Evolutionary conservation across 2,329 filamentous ascomycete genomes (phyloP), one percentile per base, ranked within the genome.

Genomic region (Onygena corvina): DNA sequence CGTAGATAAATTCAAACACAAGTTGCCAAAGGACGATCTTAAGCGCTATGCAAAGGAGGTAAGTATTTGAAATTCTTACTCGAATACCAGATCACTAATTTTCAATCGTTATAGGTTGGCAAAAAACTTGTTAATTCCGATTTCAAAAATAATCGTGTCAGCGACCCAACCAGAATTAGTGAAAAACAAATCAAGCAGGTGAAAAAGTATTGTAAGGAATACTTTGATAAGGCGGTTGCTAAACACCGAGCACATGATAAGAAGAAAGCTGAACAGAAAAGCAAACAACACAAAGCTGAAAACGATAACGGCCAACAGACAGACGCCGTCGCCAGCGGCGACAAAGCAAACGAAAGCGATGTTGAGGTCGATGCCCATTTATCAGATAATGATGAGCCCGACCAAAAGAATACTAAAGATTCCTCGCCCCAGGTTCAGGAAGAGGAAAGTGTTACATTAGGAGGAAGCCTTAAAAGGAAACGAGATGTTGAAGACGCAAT

Each of bases 51-150:
- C 75, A 4, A 82, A 81, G 66, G 78, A 83, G 64, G 76, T 78
- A 61, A 61, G 68, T 46, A 5, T 35, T 8, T 16, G 25, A 36
- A 25, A 30, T 14, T 25, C 12, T 6, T 23, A 9, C 7, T 5
- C 11, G 3, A 29, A 7, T 8, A 3, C n/a, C 11, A 20, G 5
- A 25, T 18, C 14, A 11, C 1, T 4, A 76, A 81, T 46, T 63
- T 81, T 2, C 82, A 82, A 60, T 75, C 75, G 50, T 73, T 80
- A 16, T 31, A 76, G 64, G 76, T 90, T 42, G 81, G 81, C 50
- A 94, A 94, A 67, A 94, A 90, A 65, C 76, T 96, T 11, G 89
- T 94, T 16, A 79, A 85, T 14, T 92, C 87, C 0, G 90, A 96
- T 64, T 95, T 86, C 69, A 94, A 94, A 64, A 84, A 90, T 60